phyloP scores from a whole-genome alignment of 148 eudicot genomes.

The Amaranthus palmeri region DNA sequence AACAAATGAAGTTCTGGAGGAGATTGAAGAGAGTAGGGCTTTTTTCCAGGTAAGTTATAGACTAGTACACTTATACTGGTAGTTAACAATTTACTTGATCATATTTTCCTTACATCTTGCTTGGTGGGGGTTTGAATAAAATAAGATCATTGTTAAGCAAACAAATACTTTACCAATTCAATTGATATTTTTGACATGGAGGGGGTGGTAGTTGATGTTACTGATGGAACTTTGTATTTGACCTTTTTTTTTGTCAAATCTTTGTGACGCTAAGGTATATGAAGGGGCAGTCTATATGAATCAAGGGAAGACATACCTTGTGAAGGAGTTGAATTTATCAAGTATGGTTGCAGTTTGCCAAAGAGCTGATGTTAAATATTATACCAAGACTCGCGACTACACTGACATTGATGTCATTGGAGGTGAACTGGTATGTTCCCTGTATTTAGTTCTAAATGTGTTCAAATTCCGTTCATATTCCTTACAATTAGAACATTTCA shows the following conservation, averaged over 20 bases:
- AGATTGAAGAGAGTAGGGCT: conserved; percentile 96
- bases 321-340: conserved; percentile 58
- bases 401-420: conserved; percentile 83
- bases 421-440: conserved; percentile 60
- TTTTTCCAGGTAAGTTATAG: conserved; percentile 74
- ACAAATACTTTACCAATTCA: neutral
- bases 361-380: conserved; percentile 80
- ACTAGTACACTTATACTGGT: too few species aligned
- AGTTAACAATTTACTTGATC: neutral
- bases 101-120: neutral
- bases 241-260: neutral
- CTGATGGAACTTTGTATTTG: neutral
- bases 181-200: neutral
- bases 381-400: conserved; percentile 88
- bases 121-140: neutral
- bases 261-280: conserved; percentile 53
- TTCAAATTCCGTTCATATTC: neutral
- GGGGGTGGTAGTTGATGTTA: conserved; percentile 15
- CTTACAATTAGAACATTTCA: neutral
- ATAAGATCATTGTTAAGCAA: neutral
- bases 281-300: conserved; percentile 96
- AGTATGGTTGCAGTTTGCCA: conserved; percentile 77
- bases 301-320: conserved; percentile 87
- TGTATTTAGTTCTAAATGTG: neutral
- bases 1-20: conserved; percentile 78